Evolutionary conservation across 1,284 basidiomycete genomes (phyloP).

Genomic region (Exobasidium rhododendri): DNA sequence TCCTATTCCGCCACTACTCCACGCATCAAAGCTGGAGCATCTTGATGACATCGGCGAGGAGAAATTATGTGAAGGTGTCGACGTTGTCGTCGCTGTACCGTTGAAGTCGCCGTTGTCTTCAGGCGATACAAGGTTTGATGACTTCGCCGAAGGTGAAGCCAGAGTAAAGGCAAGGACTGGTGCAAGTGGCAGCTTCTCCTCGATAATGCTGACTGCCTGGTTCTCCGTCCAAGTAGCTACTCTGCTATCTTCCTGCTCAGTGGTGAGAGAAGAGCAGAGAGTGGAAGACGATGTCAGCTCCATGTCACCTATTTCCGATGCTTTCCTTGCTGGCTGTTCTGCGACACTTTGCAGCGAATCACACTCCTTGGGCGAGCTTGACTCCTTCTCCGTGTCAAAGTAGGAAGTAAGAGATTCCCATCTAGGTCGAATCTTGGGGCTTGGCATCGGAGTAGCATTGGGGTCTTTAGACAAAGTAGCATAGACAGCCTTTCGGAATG

Average conservation of each 20-base stretch:
- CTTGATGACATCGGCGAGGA: constrained; percentile 16
- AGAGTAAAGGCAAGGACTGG: neutral
- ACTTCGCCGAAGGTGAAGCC: neutral
- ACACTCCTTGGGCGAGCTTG: no score
- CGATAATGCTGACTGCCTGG: neutral
- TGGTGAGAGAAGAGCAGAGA: neutral
- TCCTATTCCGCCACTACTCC: constrained; percentile 5
- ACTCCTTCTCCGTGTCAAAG: no score
- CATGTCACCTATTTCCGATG: no score
- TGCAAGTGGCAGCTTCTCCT: neutral
- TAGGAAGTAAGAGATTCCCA: constrained; percentile 24
- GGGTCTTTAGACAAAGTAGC: constrained; percentile 25
- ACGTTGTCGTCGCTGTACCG: no score
- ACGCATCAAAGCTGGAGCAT: constrained; percentile 14
- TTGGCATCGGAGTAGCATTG: constrained; percentile 42
- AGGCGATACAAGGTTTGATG: neutral
- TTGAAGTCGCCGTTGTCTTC: neutral
- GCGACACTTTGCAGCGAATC: no score
- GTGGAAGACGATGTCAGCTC: no score
- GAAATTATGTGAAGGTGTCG: constrained; percentile 8
- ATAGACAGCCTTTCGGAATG: constrained; percentile 18
- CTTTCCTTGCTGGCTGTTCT: no score
- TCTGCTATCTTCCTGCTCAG: neutral
- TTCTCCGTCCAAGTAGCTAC: neutral
- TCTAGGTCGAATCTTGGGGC: constrained; percentile 28